Evolutionary conservation across 1,139 yeast species (phyloP).

Genomic region (Blastobotrys capitulatus): DNA sequence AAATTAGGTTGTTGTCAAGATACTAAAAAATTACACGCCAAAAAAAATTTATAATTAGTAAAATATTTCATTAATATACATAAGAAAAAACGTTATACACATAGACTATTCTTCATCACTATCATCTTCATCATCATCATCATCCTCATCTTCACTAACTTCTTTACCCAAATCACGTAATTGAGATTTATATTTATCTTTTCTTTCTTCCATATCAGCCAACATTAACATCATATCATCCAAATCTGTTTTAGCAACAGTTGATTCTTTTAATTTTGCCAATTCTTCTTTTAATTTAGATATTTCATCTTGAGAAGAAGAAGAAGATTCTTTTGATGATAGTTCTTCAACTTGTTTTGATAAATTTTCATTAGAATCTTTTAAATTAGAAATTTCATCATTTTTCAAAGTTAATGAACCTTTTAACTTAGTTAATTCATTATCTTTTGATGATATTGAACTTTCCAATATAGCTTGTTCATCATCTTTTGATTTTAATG

Average conservation of each 20-base stretch:
- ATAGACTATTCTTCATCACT: neutral
- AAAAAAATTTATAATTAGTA: too few relatives aligned
- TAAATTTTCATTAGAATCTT: neutral
- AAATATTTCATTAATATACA: too few relatives aligned
- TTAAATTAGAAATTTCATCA: neutral
- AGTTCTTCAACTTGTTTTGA: neutral
- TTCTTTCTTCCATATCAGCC: slow-evolving; percentile 56
- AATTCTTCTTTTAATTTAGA: slow-evolving; percentile 13
- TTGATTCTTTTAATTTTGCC: slow-evolving; percentile 16
- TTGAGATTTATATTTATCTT: slow-evolving; percentile 1
- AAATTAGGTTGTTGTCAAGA: too few relatives aligned
- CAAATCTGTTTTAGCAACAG: slow-evolving; percentile 55
- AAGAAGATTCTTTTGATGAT: too few relatives aligned
- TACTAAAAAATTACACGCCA: too few relatives aligned
- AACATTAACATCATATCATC: slow-evolving; percentile 74
- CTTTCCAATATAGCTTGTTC: neutral
- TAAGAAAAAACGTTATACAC: neutral
- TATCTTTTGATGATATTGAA: neutral
- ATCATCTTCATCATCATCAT: slow-evolving; percentile 34
- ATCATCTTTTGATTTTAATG: neutral
- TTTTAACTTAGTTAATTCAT: neutral
- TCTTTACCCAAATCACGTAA: slow-evolving; percentile 2
- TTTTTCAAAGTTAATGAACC: neutral
- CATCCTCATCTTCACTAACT: slow-evolving; percentile 45
- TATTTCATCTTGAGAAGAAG: neutral